Conservation (phyloP, 192 early-diverging fungal genomes). For the Radiomyces spectabilis region DNA sequence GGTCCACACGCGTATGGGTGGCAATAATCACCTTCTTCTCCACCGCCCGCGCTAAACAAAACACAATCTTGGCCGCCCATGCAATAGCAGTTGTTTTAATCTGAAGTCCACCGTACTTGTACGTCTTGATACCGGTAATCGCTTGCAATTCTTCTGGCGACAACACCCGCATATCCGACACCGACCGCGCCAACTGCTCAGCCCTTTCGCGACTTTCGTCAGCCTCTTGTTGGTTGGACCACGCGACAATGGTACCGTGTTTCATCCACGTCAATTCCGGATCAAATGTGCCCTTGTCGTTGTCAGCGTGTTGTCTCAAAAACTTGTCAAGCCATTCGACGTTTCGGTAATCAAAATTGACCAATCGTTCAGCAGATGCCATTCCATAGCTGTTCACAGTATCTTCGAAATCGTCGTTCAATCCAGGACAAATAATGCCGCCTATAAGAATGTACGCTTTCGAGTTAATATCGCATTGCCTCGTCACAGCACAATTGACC, state of each 20-base stretch:
- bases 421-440: conserved; percentile 15
- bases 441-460: background rate
- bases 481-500: background rate
- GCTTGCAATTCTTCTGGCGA: conserved; percentile 1
- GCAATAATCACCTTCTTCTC: conserved; percentile 1
- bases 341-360: conserved; percentile 15
- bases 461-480: background rate
- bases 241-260: conserved; percentile 6
- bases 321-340: conserved; percentile 4
- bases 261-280: conserved; percentile 14
- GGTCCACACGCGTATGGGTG: background rate
- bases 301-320: conserved; percentile 10
- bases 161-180: background rate
- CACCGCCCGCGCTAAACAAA: conserved; percentile 8
- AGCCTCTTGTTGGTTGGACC: conserved; percentile 2
- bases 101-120: conserved; percentile 14
- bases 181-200: no score
- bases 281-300: conserved; percentile 12
- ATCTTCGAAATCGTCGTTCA: conserved; percentile 14
- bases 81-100: conserved; percentile 7
- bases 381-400: conserved; percentile 4
- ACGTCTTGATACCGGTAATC: conserved; percentile 7
- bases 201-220: background rate
- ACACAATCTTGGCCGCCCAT: conserved; percentile 21
- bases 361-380: background rate